Base-by-base conservation (phyloP, 1,284 basidiomycete genomes). In the Porodaedalea pini region DNA sequence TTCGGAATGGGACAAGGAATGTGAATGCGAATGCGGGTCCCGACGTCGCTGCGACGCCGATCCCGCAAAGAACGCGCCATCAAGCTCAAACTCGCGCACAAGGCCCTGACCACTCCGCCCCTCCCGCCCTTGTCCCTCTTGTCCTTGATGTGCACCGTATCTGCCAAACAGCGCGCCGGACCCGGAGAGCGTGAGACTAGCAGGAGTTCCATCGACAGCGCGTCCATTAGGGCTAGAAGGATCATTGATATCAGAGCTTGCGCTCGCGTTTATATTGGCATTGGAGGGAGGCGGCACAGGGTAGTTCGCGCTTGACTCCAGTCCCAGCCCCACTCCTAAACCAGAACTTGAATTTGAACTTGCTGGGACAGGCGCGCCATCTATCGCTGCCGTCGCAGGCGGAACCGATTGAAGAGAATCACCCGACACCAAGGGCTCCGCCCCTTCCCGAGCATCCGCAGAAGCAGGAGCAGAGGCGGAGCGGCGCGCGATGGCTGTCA, bases 401-500 rank as follows among this genome's bases (percentile, higher is more conserved):
- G 3, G 17, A n/a, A n/a, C n/a, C n/a, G n/a, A n/a, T n/a, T n/a
- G n/a, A n/a, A n/a, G n/a, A n/a, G n/a, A n/a, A n/a, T n/a, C n/a
- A n/a, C n/a, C n/a, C n/a, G n/a, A n/a, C n/a, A n/a, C n/a, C n/a
- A n/a, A n/a, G n/a, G n/a, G n/a, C n/a, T n/a, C n/a, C n/a, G n/a
- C n/a, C n/a, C n/a, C n/a, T n/a, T n/a, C n/a, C 21, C 17, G 13
- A n/a, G 21, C 4, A n/a, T 27, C 5, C n/a, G 13, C 2, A 37
- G 37, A 6, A n/a, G 51, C n/a, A 11, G 21, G 17, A 52, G 19
- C 4, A 37, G 39, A 43, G 2, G 49, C 29, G 17, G 48, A 31
- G 6, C 56, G 37, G 1, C 48, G 48, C 1, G 48, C 56, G 27
- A 57, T 57, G 13, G 23, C 49, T 7, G 56, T 57, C 32, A 57